These are phyloP conservation scores for Neopestalotiopsis sp. DNA, from an alignment of 2,329 filamentous ascomycete species.

Conservation along the genomic window DNA sequence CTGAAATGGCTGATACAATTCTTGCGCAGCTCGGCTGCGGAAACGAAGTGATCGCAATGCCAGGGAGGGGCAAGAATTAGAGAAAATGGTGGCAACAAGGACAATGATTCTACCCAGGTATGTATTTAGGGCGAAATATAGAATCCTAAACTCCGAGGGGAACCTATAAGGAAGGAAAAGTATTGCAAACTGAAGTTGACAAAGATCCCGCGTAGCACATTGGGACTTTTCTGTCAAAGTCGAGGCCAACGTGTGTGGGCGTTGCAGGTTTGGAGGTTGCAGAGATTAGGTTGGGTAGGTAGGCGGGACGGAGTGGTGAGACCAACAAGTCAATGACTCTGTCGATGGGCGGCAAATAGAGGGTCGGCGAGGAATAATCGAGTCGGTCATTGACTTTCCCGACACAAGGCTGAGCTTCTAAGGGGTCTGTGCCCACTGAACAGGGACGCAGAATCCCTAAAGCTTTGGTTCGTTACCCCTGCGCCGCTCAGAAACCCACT, in stretches of 20 bases:
- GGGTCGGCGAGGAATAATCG: slow-evolving; percentile 5
- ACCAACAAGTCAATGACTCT: background rate
- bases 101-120: background rate
- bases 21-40: slow-evolving; percentile 19
- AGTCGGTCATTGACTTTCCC: background rate
- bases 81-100: slow-evolving; percentile 5
- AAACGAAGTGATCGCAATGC: background rate
- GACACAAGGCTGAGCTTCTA: slow-evolving; percentile 5
- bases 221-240: slow-evolving; percentile 14
- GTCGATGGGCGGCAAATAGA: slow-evolving; percentile 8
- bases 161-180: slow-evolving; percentile 16
- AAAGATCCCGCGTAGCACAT: slow-evolving; percentile 9
- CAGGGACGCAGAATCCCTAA: no score
- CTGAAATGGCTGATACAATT: background rate
- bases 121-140: slow-evolving; percentile 9
- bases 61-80: slow-evolving; percentile 7
- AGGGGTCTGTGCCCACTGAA: background rate
- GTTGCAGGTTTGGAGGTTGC: background rate
- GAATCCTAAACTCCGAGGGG: slow-evolving; percentile 12
- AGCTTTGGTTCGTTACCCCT: no score
- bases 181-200: slow-evolving; percentile 5
- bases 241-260: slow-evolving; percentile 5
- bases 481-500: no score
- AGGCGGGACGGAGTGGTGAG: background rate
- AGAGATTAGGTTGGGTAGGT: background rate